Percentiles rank a stretch among this genome's conserved stretches.
Conservation (phyloP, 495 filamentous ascomycete genomes). For the Aspergillus nanangensis region DNA sequence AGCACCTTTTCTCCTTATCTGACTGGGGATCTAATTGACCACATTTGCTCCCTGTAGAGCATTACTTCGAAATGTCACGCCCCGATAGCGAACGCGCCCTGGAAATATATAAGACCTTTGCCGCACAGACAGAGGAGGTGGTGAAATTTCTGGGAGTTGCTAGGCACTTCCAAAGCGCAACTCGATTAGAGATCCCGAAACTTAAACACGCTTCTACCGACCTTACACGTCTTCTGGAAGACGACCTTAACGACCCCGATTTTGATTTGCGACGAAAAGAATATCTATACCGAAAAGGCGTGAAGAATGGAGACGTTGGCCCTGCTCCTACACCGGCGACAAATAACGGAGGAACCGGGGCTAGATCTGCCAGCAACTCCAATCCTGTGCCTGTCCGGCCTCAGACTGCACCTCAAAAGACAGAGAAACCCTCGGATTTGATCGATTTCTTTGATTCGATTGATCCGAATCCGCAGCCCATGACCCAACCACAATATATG, state of each 20-base stretch:
- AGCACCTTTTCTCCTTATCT: conserved; percentile 13
- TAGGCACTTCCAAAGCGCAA: conserved; percentile 84
- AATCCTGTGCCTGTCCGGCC: conserved; percentile 14
- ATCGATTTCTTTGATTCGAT: conserved; percentile 99
- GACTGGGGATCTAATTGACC: background rate
- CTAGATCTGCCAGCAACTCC: conserved; percentile 18
- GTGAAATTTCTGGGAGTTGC: conserved; percentile 87
- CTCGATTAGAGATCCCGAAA: conserved; percentile 90
- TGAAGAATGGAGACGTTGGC: conserved; percentile 55
- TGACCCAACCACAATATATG: conserved; percentile 36
- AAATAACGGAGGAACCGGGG: conserved; percentile 14
- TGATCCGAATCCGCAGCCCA: conserved; percentile 80
- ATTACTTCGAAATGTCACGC: conserved; percentile 97
- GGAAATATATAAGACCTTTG: conserved; percentile 89
- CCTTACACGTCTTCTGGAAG: conserved; percentile 81
- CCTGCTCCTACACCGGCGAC: conserved; percentile 14
- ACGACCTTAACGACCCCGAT: conserved; percentile 92
- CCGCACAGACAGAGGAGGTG: conserved; percentile 85
- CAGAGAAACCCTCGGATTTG: conserved; percentile 70
- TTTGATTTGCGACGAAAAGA: conserved; percentile 93
- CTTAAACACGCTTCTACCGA: conserved; percentile 95
- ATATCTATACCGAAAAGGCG: conserved; percentile 80
- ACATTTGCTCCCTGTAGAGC: conserved; percentile 50
- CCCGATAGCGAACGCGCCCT: conserved; percentile 89
- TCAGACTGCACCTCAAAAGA: conserved; percentile 25